These are phyloP conservation scores for Wickerhamomyces rabaulensis DNA, from an alignment of 805 yeast genomes.

Conservation along the genomic window DNA sequence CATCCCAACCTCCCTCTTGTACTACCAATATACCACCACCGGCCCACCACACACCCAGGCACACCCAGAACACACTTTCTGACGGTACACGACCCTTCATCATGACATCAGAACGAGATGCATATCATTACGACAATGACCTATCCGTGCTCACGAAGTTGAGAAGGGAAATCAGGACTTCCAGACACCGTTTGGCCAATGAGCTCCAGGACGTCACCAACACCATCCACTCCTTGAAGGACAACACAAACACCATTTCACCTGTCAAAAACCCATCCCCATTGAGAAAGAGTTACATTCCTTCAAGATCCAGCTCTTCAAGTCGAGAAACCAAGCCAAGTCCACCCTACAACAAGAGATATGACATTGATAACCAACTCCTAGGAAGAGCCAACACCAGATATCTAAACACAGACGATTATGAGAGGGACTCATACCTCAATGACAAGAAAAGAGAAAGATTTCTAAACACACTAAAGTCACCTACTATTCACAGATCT, in stretches of 20 bases:
- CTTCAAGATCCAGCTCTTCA: slow-evolving; percentile 1
- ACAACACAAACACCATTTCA: slow-evolving; percentile 7
- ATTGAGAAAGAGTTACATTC: slow-evolving; percentile 7
- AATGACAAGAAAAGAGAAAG: slow-evolving; percentile 17
- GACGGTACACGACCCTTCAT: background rate
- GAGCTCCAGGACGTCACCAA: slow-evolving; percentile 2
- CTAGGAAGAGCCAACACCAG: slow-evolving; percentile 12
- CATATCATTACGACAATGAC: slow-evolving; percentile 11
- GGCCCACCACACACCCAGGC: too few relatives aligned
- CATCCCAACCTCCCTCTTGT: too few relatives aligned
- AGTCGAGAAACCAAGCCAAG: background rate
- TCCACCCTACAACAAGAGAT: background rate
- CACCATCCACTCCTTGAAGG: slow-evolving; percentile 5
- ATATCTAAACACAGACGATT: slow-evolving; percentile 13
- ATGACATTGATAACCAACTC: slow-evolving; percentile 10
- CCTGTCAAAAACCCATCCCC: slow-evolving; percentile 12
- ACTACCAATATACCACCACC: too few relatives aligned
- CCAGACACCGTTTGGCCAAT: background rate
- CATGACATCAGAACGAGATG: background rate
- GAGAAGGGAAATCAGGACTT: background rate
- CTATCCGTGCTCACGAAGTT: slow-evolving; percentile 17
- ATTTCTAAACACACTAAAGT: slow-evolving; percentile 6
- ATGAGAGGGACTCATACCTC: slow-evolving; percentile 1
- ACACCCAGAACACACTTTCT: background rate
- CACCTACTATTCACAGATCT: background rate